phyloP scores from a whole-genome alignment of 2,329 filamentous ascomycete genomes.

The Leptosphaerulina australis region DNA sequence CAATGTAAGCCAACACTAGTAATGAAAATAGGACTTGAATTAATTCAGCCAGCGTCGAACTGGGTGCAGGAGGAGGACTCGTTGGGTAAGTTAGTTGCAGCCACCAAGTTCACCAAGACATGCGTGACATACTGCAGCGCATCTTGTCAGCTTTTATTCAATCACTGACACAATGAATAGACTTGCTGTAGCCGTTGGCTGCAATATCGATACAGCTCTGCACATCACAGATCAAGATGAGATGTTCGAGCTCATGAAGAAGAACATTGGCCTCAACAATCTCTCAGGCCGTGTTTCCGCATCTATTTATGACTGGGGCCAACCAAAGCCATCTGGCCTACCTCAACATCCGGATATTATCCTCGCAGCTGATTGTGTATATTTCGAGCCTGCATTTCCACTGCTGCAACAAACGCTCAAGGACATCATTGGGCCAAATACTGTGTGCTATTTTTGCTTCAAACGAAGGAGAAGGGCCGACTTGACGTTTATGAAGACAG shows the following conservation, averaged over 20 bases:
- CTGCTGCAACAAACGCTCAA: conserved; percentile 79
- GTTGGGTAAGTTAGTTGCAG: conserved; percentile 67
- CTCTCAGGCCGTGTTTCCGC: conserved; percentile 69
- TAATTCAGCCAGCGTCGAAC: conserved; percentile 70
- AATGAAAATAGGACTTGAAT: conserved; percentile 17
- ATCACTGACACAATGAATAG: no score
- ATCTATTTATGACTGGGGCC: conserved; percentile 78
- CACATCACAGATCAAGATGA: conserved; percentile 85
- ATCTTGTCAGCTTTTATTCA: no score
- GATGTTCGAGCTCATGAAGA: conserved; percentile 84
- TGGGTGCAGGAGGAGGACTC: conserved; percentile 89
- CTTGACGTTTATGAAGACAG: conserved; percentile 59
- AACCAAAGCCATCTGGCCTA: conserved; percentile 47
- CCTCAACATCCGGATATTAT: conserved; percentile 74
- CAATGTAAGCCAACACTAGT: conserved; percentile 66
- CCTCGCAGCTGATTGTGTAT: conserved; percentile 95
- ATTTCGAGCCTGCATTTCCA: conserved; percentile 95
- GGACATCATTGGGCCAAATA: conserved; percentile 69
- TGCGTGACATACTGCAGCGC: no score
- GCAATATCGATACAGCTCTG: conserved; percentile 63
- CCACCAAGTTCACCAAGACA: no score
- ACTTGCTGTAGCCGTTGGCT: conserved; percentile 63
- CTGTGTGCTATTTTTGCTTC: conserved; percentile 87
- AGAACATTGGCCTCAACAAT: conserved; percentile 83
- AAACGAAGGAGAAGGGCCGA: conserved; percentile 83